phyloP scores from a whole-genome alignment of 2,329 filamentous ascomycete species.

The Dissoconium aciculare region DNA sequence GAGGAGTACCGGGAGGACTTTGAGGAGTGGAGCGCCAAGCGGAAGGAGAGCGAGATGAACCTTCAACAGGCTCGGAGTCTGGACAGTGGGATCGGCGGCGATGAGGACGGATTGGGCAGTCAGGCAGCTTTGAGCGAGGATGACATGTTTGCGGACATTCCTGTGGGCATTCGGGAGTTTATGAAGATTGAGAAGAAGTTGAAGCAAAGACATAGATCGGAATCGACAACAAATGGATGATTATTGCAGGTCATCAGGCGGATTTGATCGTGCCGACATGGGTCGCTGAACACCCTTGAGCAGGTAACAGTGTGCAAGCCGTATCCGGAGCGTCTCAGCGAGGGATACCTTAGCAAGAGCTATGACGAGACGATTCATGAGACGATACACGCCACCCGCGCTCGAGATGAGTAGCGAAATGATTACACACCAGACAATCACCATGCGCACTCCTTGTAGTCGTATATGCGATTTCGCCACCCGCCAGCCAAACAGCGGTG shows the following conservation, averaged over 20 bases:
- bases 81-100: constrained; percentile 69
- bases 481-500: too few relatives aligned
- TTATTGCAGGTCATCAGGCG: not conserved
- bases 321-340: too few relatives aligned
- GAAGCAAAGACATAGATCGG: constrained; percentile 57
- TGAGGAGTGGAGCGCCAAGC: constrained; percentile 66
- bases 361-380: too few relatives aligned
- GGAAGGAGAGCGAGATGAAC: constrained; percentile 46
- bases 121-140: constrained; percentile 21
- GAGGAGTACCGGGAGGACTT: constrained; percentile 81
- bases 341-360: too few relatives aligned
- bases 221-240: not conserved
- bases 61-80: constrained; percentile 44
- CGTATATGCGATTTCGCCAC: too few relatives aligned
- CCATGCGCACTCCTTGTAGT: too few relatives aligned
- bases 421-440: too few relatives aligned
- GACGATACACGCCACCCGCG: too few relatives aligned
- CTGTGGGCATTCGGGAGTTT: constrained; percentile 87
- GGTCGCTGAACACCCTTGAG: too few relatives aligned
- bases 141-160: constrained; percentile 63
- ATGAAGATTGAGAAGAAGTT: constrained; percentile 93
- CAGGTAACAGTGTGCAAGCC: too few relatives aligned
- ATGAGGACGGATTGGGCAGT: constrained; percentile 33
- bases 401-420: too few relatives aligned
- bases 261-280: too few relatives aligned